Base-by-base conservation (phyloP, 257 asterid genomes). In the Leonotis leonurus region DNA sequence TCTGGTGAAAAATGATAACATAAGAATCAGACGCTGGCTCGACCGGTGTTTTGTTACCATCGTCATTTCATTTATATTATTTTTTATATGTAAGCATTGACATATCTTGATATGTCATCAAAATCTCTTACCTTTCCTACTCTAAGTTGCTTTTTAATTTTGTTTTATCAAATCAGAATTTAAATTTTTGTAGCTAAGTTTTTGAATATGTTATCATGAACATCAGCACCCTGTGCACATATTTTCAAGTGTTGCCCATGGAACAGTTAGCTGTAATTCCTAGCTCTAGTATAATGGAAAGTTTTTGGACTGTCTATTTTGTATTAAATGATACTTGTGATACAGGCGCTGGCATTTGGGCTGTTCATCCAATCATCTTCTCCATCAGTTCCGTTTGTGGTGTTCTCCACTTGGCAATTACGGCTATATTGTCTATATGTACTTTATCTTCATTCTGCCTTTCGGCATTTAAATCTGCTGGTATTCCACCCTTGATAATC, bases 331-430 rank as follows among this genome's bases (percentile, higher is more conserved):
- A 63, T 74, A 39, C 51, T 48, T 20, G 46, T 62, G 66, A 70
- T 72, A 64, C 94, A 92, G 95, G 97, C 80, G 92, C 83, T 35
- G 90, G 95, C 60, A 35, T 88, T 61, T 92, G 98, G 98, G 96
- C 93, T 43, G 70, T 84, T 51, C 81, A 66, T 76, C 98, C 97
- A 10, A 61, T 78, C 27, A 11, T 83, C 58, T 80, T 86, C 82
- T 83, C 97, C 27, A 60, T 76, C 54, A 83, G 80, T 75, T 74
- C 60, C 70, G 56, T 69, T 54, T 71, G 62, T 56, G 95, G 95
- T 4, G 55, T 73, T 69, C 37, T 81, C 66, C 87, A 80, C 84
- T 21, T 77, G 30, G 59, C 70, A 20, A 8, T 81, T 50, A 70
- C 87, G 18, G 71, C 30, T 44, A 36, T 79, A 29, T 68, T 92